These are phyloP conservation scores for Colletotrichum agaves DNA, from an alignment of 2,329 filamentous ascomycete genomes.

Conservation along the genomic window DNA sequence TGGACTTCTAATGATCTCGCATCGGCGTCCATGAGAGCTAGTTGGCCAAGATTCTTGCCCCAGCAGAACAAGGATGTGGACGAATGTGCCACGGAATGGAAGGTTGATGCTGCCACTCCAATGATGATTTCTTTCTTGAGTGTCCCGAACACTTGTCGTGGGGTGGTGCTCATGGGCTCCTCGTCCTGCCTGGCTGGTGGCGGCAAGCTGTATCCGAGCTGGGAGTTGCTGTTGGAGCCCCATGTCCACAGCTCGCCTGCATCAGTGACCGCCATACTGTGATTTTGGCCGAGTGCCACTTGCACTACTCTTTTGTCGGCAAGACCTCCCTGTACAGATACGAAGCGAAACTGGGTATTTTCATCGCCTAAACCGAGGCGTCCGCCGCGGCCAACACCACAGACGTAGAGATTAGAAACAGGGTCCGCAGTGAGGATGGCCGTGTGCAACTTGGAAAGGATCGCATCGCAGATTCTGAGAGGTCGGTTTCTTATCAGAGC, in stretches of 20 bases:
- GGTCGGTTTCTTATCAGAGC: constrained; percentile 77
- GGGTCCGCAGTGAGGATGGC: constrained; percentile 89
- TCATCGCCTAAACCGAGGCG: constrained; percentile 91
- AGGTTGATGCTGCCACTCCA: constrained; percentile 86
- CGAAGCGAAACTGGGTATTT: constrained; percentile 87
- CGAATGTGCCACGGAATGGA: constrained; percentile 93
- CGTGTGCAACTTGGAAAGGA: constrained; percentile 91
- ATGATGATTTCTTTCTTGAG: constrained; percentile 86
- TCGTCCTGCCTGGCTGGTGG: constrained; percentile 75
- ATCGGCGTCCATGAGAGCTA: constrained; percentile 94
- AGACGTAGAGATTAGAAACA: constrained; percentile 90
- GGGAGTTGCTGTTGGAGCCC: constrained; percentile 87
- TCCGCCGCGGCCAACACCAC: constrained; percentile 90
- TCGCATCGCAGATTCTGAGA: constrained; percentile 81
- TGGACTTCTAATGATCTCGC: constrained; percentile 91
- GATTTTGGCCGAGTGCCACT: constrained; percentile 91
- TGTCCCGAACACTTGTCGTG: constrained; percentile 90
- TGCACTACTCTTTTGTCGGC: constrained; percentile 77
- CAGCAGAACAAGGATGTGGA: constrained; percentile 87
- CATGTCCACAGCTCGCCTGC: constrained; percentile 93
- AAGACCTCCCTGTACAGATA: constrained; percentile 82
- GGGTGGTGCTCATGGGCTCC: constrained; percentile 82
- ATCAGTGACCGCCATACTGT: constrained; percentile 86
- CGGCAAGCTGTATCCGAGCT: constrained; percentile 86
- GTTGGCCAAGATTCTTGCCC: constrained; percentile 93